A percentile compares a stretch with the other conserved stretches of the same genome.
Evolutionary conservation across 225 moss, liverwort and hornwort species (phyloP).

Genomic region (Marchantia polymorpha): DNA sequence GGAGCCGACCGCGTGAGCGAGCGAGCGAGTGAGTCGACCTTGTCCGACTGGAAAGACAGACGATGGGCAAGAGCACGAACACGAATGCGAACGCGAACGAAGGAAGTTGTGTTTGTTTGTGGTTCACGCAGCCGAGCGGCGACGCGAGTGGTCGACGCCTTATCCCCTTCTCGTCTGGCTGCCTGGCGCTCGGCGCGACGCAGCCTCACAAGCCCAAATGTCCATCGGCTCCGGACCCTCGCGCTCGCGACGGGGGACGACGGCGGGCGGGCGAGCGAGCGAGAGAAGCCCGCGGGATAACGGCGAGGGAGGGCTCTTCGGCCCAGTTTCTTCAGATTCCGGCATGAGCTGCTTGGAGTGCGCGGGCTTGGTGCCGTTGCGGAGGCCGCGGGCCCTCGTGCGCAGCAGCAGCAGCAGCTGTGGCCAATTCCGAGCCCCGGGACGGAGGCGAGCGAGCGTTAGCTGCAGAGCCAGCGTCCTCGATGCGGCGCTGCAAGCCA

Average conservation of each 20-base stretch:
- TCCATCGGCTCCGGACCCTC: not conserved
- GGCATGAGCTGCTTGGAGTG: not conserved
- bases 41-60: too few species aligned
- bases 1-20: too few species aligned
- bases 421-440: not conserved
- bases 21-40: too few species aligned
- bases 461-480: conserved; percentile 41
- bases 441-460: not conserved
- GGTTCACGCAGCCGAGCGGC: conserved; percentile 10
- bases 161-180: not conserved
- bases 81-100: too few species aligned
- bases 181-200: not conserved
- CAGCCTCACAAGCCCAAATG: not conserved
- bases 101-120: not conserved
- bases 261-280: not conserved
- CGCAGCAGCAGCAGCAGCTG: too few species aligned
- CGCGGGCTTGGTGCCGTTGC: not conserved
- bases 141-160: not conserved
- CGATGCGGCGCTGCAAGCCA: conserved; percentile 25
- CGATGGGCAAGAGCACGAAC: not conserved
- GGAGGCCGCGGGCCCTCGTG: not conserved
- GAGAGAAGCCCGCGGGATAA: not conserved
- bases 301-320: not conserved
- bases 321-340: not conserved
- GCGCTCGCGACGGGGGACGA: not conserved